Base-by-base conservation (phyloP, 768 basidiomycete genomes). In the Termitomyces titanicus region DNA sequence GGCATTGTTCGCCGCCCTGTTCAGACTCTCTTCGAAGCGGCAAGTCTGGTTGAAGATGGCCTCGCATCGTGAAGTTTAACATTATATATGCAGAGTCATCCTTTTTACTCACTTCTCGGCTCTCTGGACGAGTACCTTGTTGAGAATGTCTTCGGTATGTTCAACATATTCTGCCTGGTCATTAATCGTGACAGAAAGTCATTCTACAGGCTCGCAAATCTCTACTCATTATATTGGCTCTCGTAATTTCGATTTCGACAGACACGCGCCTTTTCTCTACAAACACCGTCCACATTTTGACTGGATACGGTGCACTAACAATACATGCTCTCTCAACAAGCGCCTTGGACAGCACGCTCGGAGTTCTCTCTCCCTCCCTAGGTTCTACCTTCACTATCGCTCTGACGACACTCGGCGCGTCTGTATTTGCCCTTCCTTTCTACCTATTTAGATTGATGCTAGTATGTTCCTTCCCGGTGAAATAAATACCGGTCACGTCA, bases 71-170 rank as follows among this genome's bases (percentile, higher is more conserved):
- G 29, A 29, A 35, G 42, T 40, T 43, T 61, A 34, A 51, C 35
- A n/a, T 49, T 24, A 39, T 40, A n/a, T 35, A 34, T 59, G 3
- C 54, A 92, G 90, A 48, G 85, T 88, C 31, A 74, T 88, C 40
- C 61, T 91, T 33, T 83, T 92, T 61, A 71, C 82, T 20, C 85
- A 89, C 63, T 88, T 88, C 66, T 84, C 88, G 6, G 72, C 80
- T 22, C 71, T 85, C 40, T 90, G 88, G 86, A 72, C 85, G 46
- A 77, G 79, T 51, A 72, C 81, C 5, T 65, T 87, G 52, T 62
- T 82, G 38, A 76, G 64, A 53, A 72, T 78, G 46, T 69, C 76
- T 44, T 78, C 76, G 47, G 84, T 83, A 61, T 63, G 79, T 68
- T 13, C 37, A 15, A 24, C 27, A 47, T 54, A 3, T 45, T 27